phyloP scores from a whole-genome alignment of 169 alveolate genomes.

The Eimeria tenella region DNA sequence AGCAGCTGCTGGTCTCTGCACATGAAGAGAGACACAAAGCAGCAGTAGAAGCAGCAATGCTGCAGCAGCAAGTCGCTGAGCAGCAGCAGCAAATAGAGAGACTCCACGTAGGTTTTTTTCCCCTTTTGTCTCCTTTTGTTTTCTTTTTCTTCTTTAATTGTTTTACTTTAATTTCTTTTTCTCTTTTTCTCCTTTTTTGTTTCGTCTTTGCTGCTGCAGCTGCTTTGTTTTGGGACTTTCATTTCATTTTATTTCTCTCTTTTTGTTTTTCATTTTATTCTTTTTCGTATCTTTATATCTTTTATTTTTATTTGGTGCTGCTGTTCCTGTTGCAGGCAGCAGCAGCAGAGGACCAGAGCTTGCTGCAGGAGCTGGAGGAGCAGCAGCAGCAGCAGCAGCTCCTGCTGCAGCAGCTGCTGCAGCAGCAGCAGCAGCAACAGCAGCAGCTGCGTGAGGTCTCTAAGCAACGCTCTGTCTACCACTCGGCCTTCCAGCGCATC shows the following conservation, averaged over 20 bases:
- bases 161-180: background rate
- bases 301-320: background rate
- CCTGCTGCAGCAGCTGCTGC: background rate
- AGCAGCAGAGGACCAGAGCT: background rate
- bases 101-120: background rate
- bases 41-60: background rate
- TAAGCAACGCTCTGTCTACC: background rate
- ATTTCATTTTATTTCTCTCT: too few relatives aligned
- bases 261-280: too few relatives aligned
- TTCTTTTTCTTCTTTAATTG: background rate
- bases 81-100: background rate
- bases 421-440: background rate
- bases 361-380: background rate
- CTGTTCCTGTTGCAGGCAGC: background rate
- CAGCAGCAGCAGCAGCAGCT: background rate
- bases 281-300: too few relatives aligned
- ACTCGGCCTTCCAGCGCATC: background rate
- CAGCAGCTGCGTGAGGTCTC: background rate
- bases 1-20: background rate
- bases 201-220: background rate
- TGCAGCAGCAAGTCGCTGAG: constrained; percentile 1
- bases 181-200: background rate
- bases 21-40: background rate
- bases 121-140: background rate
- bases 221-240: background rate